Evolutionary conservation across 345 rosid species (phyloP).

Genomic region (Triadica sebifera): DNA sequence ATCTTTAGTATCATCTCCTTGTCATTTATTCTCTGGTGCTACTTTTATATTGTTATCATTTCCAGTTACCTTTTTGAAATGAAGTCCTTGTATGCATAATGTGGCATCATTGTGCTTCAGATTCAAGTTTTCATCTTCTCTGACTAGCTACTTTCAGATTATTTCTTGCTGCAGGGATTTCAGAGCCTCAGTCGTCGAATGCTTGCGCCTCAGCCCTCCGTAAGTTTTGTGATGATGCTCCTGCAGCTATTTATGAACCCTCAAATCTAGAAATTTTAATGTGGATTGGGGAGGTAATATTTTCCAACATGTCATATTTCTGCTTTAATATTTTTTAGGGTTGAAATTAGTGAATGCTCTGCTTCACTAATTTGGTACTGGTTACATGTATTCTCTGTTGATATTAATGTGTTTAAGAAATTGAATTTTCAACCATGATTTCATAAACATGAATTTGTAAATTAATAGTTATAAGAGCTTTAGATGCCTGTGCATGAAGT

Average conservation of each 20-base stretch:
- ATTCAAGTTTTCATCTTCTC: conserved; percentile 26
- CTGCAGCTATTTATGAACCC: conserved; percentile 62
- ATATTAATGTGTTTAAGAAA: background rate
- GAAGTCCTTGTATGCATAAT: conserved; percentile 7
- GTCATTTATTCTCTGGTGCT: background rate
- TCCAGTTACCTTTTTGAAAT: background rate
- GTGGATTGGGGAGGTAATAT: conserved; percentile 85
- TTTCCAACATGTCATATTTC: background rate
- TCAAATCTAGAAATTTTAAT: conserved; percentile 84
- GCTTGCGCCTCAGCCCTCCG: conserved; percentile 88
- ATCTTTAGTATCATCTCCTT: conserved; percentile 3
- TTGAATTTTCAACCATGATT: background rate
- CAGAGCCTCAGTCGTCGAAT: conserved; percentile 66
- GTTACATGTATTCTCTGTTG: background rate
- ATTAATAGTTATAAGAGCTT: background rate
- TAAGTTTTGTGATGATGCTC: conserved; percentile 86
- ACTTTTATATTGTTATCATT: background rate
- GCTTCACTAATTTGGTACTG: background rate
- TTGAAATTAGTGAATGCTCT: background rate
- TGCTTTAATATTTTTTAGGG: background rate
- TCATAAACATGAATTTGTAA: conserved; percentile 4
- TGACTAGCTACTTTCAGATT: conserved; percentile 72
- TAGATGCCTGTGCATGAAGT: background rate
- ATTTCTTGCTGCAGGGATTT: conserved; percentile 90
- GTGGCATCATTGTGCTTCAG: background rate